A percentile compares a stretch with the other conserved stretches of the same genome.
These are phyloP conservation scores for Medakamo hakoo DNA, from an alignment of 139 green algal species.

Conservation along the genomic window DNA sequence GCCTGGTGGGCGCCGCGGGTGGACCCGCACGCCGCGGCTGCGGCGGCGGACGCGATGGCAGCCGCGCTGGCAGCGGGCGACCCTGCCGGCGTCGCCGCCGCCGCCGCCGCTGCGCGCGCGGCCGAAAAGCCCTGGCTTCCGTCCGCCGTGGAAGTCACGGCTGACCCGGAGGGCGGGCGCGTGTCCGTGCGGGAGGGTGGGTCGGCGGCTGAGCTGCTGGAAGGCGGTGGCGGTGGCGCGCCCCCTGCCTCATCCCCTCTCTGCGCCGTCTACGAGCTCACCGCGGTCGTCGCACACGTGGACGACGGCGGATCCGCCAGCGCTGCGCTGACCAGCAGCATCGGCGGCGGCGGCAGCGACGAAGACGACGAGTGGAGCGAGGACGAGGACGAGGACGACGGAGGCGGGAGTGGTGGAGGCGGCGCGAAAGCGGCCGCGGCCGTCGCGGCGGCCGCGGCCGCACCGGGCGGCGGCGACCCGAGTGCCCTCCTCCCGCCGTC, in stretches of 20 bases:
- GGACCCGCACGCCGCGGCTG: background rate
- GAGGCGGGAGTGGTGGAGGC: background rate
- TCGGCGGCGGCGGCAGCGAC: background rate
- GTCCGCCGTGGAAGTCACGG: slow-evolving; percentile 1
- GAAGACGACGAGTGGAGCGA: no score
- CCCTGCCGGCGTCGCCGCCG: background rate
- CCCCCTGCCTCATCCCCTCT: slow-evolving; percentile 1
- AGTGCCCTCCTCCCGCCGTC: no score
- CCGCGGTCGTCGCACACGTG: slow-evolving; percentile 48
- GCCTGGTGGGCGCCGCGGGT: slow-evolving; percentile 34
- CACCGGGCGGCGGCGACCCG: no score
- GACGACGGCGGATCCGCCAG: background rate
- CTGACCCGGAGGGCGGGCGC: slow-evolving; percentile 5
- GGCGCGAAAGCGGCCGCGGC: slow-evolving; percentile 5
- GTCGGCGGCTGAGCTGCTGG: slow-evolving; percentile 7
- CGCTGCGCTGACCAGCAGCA: no score
- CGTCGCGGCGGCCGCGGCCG: no score
- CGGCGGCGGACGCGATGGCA: background rate
- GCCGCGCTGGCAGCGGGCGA: background rate
- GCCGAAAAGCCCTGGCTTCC: slow-evolving; percentile 9
- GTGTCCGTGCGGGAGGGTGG: slow-evolving; percentile 11
- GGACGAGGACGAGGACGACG: slow-evolving; percentile 32
- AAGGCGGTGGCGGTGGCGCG: background rate
- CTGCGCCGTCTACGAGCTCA: slow-evolving; percentile 54
- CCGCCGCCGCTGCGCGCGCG: background rate